Conservation (phyloP, 495 filamentous ascomycete genomes). For the Penicillium egyptiacum region DNA sequence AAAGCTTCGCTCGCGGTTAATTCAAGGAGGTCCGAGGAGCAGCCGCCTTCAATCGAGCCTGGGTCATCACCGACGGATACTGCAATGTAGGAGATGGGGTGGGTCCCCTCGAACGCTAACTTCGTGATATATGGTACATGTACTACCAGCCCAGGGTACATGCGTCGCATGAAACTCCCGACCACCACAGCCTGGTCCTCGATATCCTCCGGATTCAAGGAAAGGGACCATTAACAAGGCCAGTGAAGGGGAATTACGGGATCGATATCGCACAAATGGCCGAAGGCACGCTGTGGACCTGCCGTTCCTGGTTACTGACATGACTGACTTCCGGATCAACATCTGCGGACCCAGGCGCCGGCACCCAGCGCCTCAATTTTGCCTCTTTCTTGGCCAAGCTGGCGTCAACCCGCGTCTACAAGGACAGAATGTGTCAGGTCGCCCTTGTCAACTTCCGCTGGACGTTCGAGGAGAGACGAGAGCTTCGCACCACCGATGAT, state of each 20-base stretch:
- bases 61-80: constrained; percentile 17
- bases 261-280: constrained; percentile 20
- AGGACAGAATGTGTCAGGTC: constrained; percentile 22
- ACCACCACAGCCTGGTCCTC: constrained; percentile 20
- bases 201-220: constrained; percentile 26
- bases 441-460: constrained; percentile 17
- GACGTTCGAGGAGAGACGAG: constrained; percentile 11
- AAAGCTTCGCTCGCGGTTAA: constrained; percentile 14
- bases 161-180: constrained; percentile 11
- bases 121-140: constrained; percentile 23
- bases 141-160: constrained; percentile 18
- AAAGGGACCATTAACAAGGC: constrained; percentile 18
- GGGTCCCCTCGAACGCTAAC: constrained; percentile 16
- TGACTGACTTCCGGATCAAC: constrained; percentile 19
- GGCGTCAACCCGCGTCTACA: constrained; percentile 17
- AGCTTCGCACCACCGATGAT: constrained; percentile 10
- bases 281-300: constrained; percentile 23
- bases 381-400: constrained; percentile 19
- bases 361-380: constrained; percentile 21
- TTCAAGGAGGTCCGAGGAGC: constrained; percentile 10
- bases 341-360: constrained; percentile 13
- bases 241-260: constrained; percentile 8
- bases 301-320: constrained; percentile 23
- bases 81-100: constrained; percentile 21
- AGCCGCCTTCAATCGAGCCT: constrained; percentile 18